A percentile compares a stretch with the other conserved stretches of the same genome.
These are phyloP conservation scores for Lenzites betulinus DNA, from an alignment of 768 basidiomycete species.

Conservation along the genomic window DNA sequence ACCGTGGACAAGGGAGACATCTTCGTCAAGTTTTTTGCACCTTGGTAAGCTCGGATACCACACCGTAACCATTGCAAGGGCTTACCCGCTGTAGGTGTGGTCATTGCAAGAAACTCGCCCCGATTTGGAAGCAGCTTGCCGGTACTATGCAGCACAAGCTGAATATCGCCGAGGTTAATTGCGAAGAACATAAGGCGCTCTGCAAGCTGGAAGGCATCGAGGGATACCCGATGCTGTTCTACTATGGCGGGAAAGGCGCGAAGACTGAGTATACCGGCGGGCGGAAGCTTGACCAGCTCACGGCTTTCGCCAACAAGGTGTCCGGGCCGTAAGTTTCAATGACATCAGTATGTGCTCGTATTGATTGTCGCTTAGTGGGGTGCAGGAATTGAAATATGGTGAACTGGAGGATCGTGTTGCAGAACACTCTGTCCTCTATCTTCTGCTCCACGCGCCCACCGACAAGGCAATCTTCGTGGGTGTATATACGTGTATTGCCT, in stretches of 20 bases:
- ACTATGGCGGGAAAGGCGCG: slow-evolving; percentile 55
- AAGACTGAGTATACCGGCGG: slow-evolving; percentile 77
- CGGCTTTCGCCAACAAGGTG: slow-evolving; percentile 75
- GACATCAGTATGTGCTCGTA: neutral
- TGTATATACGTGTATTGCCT: neutral
- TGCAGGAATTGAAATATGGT: slow-evolving; percentile 41
- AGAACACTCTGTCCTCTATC: slow-evolving; percentile 56
- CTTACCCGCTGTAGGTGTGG: slow-evolving; percentile 50
- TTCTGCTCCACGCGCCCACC: slow-evolving; percentile 50
- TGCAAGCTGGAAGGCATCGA: slow-evolving; percentile 68
- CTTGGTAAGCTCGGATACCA: slow-evolving; percentile 56
- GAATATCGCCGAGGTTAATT: slow-evolving; percentile 86
- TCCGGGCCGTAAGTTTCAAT: slow-evolving; percentile 57
- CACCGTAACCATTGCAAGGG: slow-evolving; percentile 38
- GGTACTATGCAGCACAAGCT: slow-evolving; percentile 66
- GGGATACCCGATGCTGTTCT: slow-evolving; percentile 84
- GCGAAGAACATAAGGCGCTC: slow-evolving; percentile 69
- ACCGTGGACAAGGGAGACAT: slow-evolving; percentile 48
- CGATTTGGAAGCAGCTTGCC: slow-evolving; percentile 78
- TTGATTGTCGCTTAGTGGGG: slow-evolving; percentile 33
- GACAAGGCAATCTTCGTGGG: slow-evolving; percentile 38
- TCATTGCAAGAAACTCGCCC: slow-evolving; percentile 94
- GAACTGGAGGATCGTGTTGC: slow-evolving; percentile 47
- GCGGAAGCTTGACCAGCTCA: slow-evolving; percentile 69
- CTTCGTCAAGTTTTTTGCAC: slow-evolving; percentile 86